These are phyloP conservation scores for Chionographis japonica DNA, from an alignment of 106 monocot genomes.

Conservation along the genomic window DNA sequence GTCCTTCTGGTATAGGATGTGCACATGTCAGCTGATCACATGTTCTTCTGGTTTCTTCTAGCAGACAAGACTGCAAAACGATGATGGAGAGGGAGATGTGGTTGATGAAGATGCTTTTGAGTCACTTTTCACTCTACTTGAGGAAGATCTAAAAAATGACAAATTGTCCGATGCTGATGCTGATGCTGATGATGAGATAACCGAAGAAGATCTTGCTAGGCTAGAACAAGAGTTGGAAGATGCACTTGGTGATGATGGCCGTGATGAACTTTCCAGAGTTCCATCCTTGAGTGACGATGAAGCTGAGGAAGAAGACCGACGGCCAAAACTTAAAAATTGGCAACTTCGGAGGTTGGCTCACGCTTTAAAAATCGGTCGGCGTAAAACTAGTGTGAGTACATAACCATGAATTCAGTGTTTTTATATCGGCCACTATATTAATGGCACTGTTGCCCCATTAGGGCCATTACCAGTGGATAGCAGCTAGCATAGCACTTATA, in stretches of 20 bases:
- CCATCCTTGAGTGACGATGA: slow-evolving; percentile 25
- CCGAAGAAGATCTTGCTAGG: slow-evolving; percentile 74
- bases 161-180: slow-evolving; percentile 27
- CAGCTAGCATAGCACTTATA: too few species aligned
- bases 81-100: slow-evolving; percentile 32
- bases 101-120: slow-evolving; percentile 88
- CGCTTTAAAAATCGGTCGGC: slow-evolving; percentile 76
- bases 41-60: background rate
- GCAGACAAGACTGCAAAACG: slow-evolving; percentile 31
- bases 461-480: too few species aligned
- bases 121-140: slow-evolving; percentile 74
- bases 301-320: slow-evolving; percentile 17
- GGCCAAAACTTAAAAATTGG: slow-evolving; percentile 84
- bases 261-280: slow-evolving; percentile 20
- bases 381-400: slow-evolving; percentile 69
- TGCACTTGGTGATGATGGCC: slow-evolving; percentile 59
- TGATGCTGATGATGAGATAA: slow-evolving; percentile 55
- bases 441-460: too few species aligned
- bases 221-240: slow-evolving; percentile 73
- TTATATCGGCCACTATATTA: too few species aligned
- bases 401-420: background rate
- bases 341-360: slow-evolving; percentile 71
- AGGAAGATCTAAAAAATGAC: slow-evolving; percentile 86
- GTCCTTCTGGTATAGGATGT: too few species aligned
- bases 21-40: too few species aligned